Evolutionary conservation across 78 protist genomes (phyloP), one percentile per base, ranked within the genome.

Genomic region (Chrysochromulina tobinii): DNA sequence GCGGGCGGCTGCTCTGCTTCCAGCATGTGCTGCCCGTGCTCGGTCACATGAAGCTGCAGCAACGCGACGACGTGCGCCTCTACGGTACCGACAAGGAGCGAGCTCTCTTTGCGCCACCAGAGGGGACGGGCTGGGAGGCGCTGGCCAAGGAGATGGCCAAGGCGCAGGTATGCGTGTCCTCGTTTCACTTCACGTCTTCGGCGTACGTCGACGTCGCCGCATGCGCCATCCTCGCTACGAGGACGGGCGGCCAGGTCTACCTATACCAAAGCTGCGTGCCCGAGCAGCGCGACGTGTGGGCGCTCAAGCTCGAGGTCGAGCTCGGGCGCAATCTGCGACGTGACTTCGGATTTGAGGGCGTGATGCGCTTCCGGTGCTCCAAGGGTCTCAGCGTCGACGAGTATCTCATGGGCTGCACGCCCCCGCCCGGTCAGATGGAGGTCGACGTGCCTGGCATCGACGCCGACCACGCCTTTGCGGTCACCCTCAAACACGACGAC

Each of bases 71-170:
- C 92, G 27, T 14, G 83, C 90, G 90, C 81, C 3, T 73, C 20
- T 67, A 88, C 59, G 93, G 90, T 51, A 92, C 94, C 9, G 94
- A 94, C 61, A 89, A 94, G 93, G 96, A 91, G 66, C 20, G 55
- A 58, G 38, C 66, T 11, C 87, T 88, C 5, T 20, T 5, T 17
- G 4, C 21, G n/a, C 87, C 88, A 20, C 81, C 3, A 15, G 88
- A 75, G 50, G 38, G 38, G 38, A 67, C 51, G 64, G 75, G 20
- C 61, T 94, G 81, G 87, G 20, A 50, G 38, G 72, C 68, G 53
- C n/a, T 90, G n/a, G 96, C 90, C 27, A 38, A 3, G 79, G n/a
- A 4, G 23, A 8, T 66, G 72, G 25, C n/a, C 25, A 20, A 5
- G 53, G 14, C 3, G 57, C 84, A 75, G 9, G n/a, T 25, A 14